Evolutionary conservation across 2,329 filamentous ascomycete species (phyloP).

Genomic region (Samsoniella hepiali): DNA sequence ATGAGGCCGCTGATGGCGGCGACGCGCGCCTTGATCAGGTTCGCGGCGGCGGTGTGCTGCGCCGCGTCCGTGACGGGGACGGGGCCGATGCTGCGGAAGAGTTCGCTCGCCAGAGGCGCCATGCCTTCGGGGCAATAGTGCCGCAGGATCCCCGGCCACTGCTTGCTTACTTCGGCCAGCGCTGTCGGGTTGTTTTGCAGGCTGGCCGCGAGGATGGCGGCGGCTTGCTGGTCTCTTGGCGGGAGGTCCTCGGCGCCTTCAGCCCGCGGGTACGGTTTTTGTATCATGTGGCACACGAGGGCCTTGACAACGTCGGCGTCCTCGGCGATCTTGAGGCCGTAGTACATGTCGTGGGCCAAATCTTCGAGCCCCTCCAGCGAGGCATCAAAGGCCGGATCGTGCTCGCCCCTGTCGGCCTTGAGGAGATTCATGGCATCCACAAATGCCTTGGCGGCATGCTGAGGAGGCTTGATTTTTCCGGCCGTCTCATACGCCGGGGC

Average conservation of each 20-base stretch:
- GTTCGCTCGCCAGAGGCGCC: slow-evolving; percentile 33
- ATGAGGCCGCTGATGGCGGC: slow-evolving; percentile 55
- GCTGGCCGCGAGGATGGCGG: slow-evolving; percentile 54
- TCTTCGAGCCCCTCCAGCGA: slow-evolving; percentile 60
- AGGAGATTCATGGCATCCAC: slow-evolving; percentile 46
- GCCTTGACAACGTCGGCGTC: slow-evolving; percentile 50
- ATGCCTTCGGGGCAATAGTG: slow-evolving; percentile 34
- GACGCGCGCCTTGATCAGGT: slow-evolving; percentile 40
- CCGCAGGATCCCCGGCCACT: slow-evolving; percentile 44
- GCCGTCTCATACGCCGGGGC: slow-evolving; percentile 56
- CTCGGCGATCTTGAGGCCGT: slow-evolving; percentile 60
- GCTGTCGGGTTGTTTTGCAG: slow-evolving; percentile 65
- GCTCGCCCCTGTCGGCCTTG: slow-evolving; percentile 38
- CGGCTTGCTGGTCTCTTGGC: slow-evolving; percentile 50
- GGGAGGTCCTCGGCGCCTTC: slow-evolving; percentile 19
- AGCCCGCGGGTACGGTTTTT: slow-evolving; percentile 23
- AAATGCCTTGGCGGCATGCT: slow-evolving; percentile 33
- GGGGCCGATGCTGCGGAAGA: slow-evolving; percentile 43
- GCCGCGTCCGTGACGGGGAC: slow-evolving; percentile 21
- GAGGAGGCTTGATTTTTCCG: slow-evolving; percentile 55
- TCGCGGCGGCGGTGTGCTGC: slow-evolving; percentile 26
- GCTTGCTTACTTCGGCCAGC: slow-evolving; percentile 47
- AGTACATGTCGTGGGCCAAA: slow-evolving; percentile 66
- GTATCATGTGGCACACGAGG: slow-evolving; percentile 55
- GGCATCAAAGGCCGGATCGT: slow-evolving; percentile 40